Evolutionary conservation across 495 filamentous ascomycete genomes (phyloP).

Genomic region (Chaetomium cochliodes): DNA sequence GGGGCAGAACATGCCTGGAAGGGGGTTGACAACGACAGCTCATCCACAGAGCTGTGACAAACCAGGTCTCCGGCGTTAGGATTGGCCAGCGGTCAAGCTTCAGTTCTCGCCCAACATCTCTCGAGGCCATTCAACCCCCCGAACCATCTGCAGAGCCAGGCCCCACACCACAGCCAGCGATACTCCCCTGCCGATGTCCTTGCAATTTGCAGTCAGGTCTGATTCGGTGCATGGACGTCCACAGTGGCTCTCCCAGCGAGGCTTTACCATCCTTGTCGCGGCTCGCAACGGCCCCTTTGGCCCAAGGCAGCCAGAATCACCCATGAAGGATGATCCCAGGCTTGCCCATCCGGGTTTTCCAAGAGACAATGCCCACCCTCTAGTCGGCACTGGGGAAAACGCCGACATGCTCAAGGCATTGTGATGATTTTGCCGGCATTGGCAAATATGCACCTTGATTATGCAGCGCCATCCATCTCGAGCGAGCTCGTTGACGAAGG

Average conservation of each 20-base stretch:
- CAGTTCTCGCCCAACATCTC: conserved; percentile 17
- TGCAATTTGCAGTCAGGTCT: conserved; percentile 10
- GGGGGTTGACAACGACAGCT: conserved; percentile 18
- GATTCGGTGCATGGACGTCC: neutral
- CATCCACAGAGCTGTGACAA: conserved; percentile 2
- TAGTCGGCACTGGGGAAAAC: conserved; percentile 28
- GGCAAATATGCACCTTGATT: conserved; percentile 40
- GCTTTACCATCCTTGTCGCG: neutral
- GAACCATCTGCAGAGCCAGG: neutral
- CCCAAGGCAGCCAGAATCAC: neutral
- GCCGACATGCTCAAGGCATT: conserved; percentile 35
- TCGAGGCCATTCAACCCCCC: conserved; percentile 4
- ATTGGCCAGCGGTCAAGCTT: neutral
- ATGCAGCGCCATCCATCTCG: conserved; percentile 31
- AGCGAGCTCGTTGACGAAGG: conserved; percentile 7
- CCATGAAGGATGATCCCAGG: conserved; percentile 9
- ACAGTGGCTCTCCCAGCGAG: neutral
- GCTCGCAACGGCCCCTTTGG: neutral
- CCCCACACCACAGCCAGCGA: neutral
- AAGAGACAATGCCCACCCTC: conserved; percentile 20
- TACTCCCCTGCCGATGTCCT: neutral
- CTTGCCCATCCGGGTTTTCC: conserved; percentile 24
- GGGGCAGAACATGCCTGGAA: conserved; percentile 30
- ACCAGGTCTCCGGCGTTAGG: neutral
- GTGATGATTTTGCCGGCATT: conserved; percentile 41